Percentiles rank a stretch among this genome's conserved stretches.
These are phyloP conservation scores for Ceratocystis harringtonii DNA, from an alignment of 2,329 filamentous ascomycete genomes.

Conservation along the genomic window DNA sequence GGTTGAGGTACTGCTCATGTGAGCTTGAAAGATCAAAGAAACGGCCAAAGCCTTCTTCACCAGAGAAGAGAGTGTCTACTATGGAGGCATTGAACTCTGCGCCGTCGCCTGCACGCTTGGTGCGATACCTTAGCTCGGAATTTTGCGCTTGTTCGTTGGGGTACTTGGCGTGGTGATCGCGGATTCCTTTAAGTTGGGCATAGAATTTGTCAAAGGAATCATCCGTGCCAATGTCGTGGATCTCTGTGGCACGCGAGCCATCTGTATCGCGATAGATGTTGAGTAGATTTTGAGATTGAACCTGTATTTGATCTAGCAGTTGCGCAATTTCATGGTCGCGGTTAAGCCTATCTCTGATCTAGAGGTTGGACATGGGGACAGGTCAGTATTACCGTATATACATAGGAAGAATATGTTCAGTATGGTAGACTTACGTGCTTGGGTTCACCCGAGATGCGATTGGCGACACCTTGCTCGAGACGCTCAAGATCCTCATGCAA, in stretches of 20 bases:
- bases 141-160: slow-evolving; percentile 93
- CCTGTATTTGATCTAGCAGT: slow-evolving; percentile 74
- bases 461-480: slow-evolving; percentile 82
- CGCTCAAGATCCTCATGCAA: slow-evolving; percentile 94
- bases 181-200: slow-evolving; percentile 64
- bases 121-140: slow-evolving; percentile 79
- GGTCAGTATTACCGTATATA: background rate
- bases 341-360: slow-evolving; percentile 80
- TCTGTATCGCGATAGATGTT: slow-evolving; percentile 72
- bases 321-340: slow-evolving; percentile 84
- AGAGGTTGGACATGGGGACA: slow-evolving; percentile 19
- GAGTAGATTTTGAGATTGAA: slow-evolving; percentile 66
- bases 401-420: background rate
- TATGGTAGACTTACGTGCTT: slow-evolving; percentile 50
- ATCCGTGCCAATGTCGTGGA: slow-evolving; percentile 68
- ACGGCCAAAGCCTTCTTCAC: slow-evolving; percentile 83
- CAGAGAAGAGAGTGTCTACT: slow-evolving; percentile 85
- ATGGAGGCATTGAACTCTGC: slow-evolving; percentile 37
- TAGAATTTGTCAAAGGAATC: slow-evolving; percentile 89
- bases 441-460: slow-evolving; percentile 77
- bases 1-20: slow-evolving; percentile 81
- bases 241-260: slow-evolving; percentile 57
- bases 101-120: slow-evolving; percentile 46
- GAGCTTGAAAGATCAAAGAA: slow-evolving; percentile 76
- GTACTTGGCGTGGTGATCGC: slow-evolving; percentile 77